phyloP scores from a whole-genome alignment of 1,139 yeast species.

The Yamadazyma spencermartinsiae region DNA sequence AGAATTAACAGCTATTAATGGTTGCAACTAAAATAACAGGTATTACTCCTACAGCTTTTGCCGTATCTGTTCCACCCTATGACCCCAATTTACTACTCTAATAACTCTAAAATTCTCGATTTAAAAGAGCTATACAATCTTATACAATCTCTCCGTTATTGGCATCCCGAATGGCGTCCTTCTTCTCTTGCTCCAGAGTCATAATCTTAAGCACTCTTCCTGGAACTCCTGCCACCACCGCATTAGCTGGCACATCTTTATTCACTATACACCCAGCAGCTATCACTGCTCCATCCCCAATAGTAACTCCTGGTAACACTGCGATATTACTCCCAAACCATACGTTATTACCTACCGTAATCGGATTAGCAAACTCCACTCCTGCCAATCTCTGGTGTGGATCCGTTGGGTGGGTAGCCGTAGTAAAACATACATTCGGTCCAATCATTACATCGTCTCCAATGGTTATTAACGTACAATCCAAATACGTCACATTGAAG shows the following conservation, averaged over 20 bases:
- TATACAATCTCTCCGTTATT: slow-evolving; percentile 2
- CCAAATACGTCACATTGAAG: slow-evolving; percentile 58
- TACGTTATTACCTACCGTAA: slow-evolving; percentile 60
- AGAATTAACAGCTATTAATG: no score
- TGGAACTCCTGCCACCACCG: slow-evolving; percentile 62
- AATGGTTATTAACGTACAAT: slow-evolving; percentile 59
- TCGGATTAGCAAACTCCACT: slow-evolving; percentile 55
- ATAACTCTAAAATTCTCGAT: no score
- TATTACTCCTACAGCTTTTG: no score
- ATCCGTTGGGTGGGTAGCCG: slow-evolving; percentile 67
- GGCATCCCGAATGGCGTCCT: slow-evolving; percentile 11
- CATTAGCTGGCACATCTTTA: slow-evolving; percentile 51
- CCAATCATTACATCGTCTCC: slow-evolving; percentile 64
- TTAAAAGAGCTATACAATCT: no score
- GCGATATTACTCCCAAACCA: slow-evolving; percentile 64
- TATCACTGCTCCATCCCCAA: slow-evolving; percentile 62
- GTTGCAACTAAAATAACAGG: no score
- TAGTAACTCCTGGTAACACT: slow-evolving; percentile 64
- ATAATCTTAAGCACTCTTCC: slow-evolving; percentile 42
- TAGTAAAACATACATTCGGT: slow-evolving; percentile 59
- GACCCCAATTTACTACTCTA: no score
- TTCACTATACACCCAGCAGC: slow-evolving; percentile 71
- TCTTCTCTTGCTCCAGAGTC: slow-evolving; percentile 10
- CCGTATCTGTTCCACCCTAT: no score
- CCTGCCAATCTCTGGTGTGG: slow-evolving; percentile 44